Evolutionary conservation across 78 protist genomes (phyloP), one percentile per base, ranked within the genome.

Genomic region (Mantamonas sphyraenae): DNA sequence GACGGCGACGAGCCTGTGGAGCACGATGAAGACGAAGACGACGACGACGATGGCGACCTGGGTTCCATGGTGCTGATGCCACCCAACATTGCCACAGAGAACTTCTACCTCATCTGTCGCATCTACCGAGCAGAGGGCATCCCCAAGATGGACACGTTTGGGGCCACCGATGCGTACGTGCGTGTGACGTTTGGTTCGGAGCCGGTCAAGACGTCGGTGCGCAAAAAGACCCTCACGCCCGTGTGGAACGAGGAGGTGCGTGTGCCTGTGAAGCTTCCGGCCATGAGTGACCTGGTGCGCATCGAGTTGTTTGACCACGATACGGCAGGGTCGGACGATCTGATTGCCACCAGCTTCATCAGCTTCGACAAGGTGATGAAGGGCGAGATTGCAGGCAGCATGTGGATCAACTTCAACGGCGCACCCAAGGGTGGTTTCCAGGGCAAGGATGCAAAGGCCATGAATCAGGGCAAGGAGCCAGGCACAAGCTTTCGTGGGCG

Each of bases 351-450:
- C 17, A 53, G 26, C 31, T 69, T 56, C 26, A 16, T 69, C 34
- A 17, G n/a, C n/a, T n/a, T n/a, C n/a, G n/a, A n/a, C n/a, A n/a
- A n/a, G n/a, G n/a, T n/a, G n/a, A n/a, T n/a, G n/a, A n/a, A n/a
- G n/a, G n/a, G n/a, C n/a, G n/a, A n/a, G n/a, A n/a, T n/a, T n/a
- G n/a, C n/a, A n/a, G n/a, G n/a, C n/a, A n/a, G n/a, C n/a, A n/a
- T n/a, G n/a, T 72, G 77, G 77, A 24, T 72, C 68, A 56, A 56
- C 24, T 64, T 72, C 51, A 63, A 72, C 68, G 77, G 77, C 38
- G 50, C 77, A 12, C 62, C 38, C 35, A 62, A 72, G 68, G 16
- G 8, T 26, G 16, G 55, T 10, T 33, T 62, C 51, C 19, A 17
- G 17, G 40, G 24, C 24, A 37, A 12, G 35, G 16, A 12, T 43